Evolutionary conservation across 108 stramenopile species (phyloP).

Genomic region (Schizochytrium sp.): DNA sequence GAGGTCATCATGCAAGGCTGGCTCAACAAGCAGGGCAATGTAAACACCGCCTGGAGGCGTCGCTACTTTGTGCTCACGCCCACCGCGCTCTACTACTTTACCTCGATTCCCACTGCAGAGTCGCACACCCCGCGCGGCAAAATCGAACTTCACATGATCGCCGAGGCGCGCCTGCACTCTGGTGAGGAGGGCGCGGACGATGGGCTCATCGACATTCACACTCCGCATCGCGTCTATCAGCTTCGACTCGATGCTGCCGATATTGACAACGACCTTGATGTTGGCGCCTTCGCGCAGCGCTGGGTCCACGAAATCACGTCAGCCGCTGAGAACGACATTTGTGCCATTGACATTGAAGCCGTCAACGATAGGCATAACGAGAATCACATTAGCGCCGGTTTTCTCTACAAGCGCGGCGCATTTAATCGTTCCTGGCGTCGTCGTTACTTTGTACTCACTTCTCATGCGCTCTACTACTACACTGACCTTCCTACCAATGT

Average conservation of each 20-base stretch:
- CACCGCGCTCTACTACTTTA: not conserved
- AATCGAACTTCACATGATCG: conserved; percentile 11
- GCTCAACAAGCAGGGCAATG: not conserved
- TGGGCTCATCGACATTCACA: not conserved
- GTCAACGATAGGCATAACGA: not conserved
- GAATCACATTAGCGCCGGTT: not conserved
- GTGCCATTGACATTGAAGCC: not conserved
- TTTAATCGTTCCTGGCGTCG: not conserved
- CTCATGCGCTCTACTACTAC: conserved; percentile 5
- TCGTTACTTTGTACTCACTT: conserved; percentile 12
- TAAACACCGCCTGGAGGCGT: not conserved
- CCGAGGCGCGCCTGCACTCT: not conserved
- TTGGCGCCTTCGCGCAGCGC: not conserved
- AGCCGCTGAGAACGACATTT: not conserved
- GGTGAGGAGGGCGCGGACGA: not conserved
- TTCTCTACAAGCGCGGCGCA: not conserved
- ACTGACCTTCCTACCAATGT: not conserved
- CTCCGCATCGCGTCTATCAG: not conserved
- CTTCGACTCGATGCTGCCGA: not conserved
- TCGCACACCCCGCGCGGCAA: not conserved
- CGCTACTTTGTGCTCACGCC: conserved; percentile 18
- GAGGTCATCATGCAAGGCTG: not conserved
- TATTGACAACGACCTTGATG: not conserved
- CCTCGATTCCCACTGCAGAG: not conserved
- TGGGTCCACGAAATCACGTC: not conserved